A percentile compares a stretch with the other conserved stretches of the same genome.
Evolutionary conservation across 106 monocot genomes (phyloP).

Genomic region (Dendrobium chrysotoxum): DNA sequence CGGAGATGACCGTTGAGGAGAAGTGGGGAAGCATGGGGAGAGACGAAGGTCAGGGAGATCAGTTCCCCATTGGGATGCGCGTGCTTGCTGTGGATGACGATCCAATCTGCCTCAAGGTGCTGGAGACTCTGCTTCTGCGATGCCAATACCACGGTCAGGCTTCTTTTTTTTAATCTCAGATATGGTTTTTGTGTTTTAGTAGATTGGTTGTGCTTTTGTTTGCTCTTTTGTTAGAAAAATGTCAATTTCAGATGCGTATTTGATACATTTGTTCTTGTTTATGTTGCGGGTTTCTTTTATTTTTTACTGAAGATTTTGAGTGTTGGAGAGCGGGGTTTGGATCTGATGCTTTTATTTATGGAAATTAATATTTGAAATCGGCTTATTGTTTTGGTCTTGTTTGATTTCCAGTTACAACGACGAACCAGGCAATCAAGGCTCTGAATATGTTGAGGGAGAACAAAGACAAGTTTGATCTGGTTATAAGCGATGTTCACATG

Average conservation of each 20-base stretch:
- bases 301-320: neutral
- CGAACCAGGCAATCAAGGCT: slow-evolving; percentile 38
- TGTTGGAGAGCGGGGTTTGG: too few relatives aligned
- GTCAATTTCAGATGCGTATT: neutral
- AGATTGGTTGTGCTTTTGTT: neutral
- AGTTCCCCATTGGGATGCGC: slow-evolving; percentile 37
- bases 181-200: neutral
- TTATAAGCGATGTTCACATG: slow-evolving; percentile 74
- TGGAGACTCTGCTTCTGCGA: slow-evolving; percentile 26
- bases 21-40: slow-evolving; percentile 4
- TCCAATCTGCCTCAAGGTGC: slow-evolving; percentile 26
- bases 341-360: neutral
- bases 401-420: slow-evolving; percentile 40
- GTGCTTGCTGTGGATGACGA: slow-evolving; percentile 45
- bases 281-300: neutral
- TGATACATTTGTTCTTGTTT: neutral
- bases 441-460: slow-evolving; percentile 54
- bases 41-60: slow-evolving; percentile 13
- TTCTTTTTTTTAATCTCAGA: neutral
- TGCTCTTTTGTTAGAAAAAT: neutral
- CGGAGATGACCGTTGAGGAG: slow-evolving; percentile 10
- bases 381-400: neutral
- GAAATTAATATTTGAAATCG: neutral
- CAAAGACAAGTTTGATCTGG: slow-evolving; percentile 63
- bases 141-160: slow-evolving; percentile 33